phyloP scores from a whole-genome alignment of 169 alveolate species.

The Plasmodium cynomolgi region DNA sequence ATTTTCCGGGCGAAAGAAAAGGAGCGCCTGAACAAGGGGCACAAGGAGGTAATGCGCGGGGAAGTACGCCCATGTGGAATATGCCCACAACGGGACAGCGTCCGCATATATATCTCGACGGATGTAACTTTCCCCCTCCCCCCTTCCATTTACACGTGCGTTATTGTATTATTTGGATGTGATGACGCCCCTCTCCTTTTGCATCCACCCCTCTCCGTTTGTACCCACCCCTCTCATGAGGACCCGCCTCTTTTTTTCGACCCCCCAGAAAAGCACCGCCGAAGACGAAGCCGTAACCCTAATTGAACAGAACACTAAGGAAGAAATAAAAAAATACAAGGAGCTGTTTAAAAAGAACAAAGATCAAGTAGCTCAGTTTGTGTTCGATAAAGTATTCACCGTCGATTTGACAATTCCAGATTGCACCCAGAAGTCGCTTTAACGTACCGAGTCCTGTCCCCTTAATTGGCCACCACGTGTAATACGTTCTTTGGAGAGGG shows the following conservation, averaged over 20 bases:
- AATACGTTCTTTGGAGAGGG: background rate
- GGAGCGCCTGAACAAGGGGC: slow-evolving; percentile 80
- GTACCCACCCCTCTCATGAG: too few species aligned
- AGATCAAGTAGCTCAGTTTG: slow-evolving; percentile 67
- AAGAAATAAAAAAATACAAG: slow-evolving; percentile 63
- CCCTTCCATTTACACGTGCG: too few species aligned
- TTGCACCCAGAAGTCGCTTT: slow-evolving; percentile 35
- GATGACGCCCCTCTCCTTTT: background rate
- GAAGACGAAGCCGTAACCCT: slow-evolving; percentile 70
- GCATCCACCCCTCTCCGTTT: too few species aligned
- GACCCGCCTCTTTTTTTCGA: background rate
- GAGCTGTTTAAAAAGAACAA: slow-evolving; percentile 63
- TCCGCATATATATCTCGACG: background rate
- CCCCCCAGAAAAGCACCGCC: slow-evolving; percentile 39
- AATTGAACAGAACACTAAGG: slow-evolving; percentile 62
- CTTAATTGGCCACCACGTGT: background rate
- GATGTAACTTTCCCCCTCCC: background rate
- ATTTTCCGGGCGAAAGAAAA: slow-evolving; percentile 82
- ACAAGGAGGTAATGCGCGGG: slow-evolving; percentile 50
- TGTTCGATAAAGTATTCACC: slow-evolving; percentile 53
- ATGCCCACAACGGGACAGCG: background rate
- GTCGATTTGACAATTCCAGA: slow-evolving; percentile 68
- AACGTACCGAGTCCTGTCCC: background rate
- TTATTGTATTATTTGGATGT: background rate
- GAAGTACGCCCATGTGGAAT: background rate